Base-by-base conservation (phyloP, 192 early-diverging fungal genomes). In the Linderina pennispora region DNA sequence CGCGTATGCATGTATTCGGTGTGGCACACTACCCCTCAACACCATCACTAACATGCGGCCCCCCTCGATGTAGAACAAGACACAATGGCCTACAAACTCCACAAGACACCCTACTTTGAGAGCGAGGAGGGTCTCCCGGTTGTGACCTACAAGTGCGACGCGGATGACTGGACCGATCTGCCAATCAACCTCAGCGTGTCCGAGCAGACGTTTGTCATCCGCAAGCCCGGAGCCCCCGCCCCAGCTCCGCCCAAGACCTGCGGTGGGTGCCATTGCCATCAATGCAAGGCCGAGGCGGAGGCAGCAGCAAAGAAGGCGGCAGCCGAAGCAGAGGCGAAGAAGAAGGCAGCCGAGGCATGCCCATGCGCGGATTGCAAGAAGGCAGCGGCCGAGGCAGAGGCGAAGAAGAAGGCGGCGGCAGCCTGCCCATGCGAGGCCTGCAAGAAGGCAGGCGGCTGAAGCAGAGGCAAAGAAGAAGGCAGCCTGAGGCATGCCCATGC, bases 121-220 rank as follows among this genome's bases (percentile, higher is more conserved):
- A 52, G 53, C 43, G 58, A 49, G 17, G 32, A 48, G 7, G 60
- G 55, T 43, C 36, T 70, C 44, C 66, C 66, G 1, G 60, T 70
- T 28, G 60, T 60, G 23, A 70, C 66, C 11, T 70, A 70, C 55
- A 58, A 36, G 7, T 70, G 66, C 52, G 66, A 70, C 40, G 66
- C 58, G 16, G 66, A 58, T 40, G 66, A 70, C 42, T 70, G 66
- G 66, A 54, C 61, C 47, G 63, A 63, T 19, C 66, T 70, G 21
- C 66, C 66, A 10, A 70, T 70, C 55, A 70, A 70, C 28, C 55
- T 70, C 18, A 55, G 55, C 35, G 57, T 58, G 50, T 63, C 62
- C 44, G 60, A 70, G n/a, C 66, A 70, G 45, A 59, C 54, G 2
- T 70, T 53, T 23, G 52, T 70, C 24, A 62, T 70, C 37, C 47